Evolutionary conservation across 441 rosid genomes (phyloP).

Genomic region (Gossypium gossypioides): DNA sequence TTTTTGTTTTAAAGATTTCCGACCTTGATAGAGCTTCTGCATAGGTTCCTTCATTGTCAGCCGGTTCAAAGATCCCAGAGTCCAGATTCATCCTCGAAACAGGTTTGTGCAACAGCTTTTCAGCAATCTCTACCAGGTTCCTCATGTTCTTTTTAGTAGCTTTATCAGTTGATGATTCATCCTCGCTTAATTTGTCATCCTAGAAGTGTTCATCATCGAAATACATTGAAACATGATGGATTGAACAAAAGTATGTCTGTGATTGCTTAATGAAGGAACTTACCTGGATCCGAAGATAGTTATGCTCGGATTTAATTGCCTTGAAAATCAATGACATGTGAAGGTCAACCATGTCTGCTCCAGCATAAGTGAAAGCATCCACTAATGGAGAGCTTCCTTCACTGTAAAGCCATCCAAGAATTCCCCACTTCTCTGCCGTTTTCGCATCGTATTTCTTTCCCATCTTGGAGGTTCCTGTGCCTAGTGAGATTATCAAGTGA

Average conservation of each 20-base stretch:
- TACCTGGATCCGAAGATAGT: constrained; percentile 33
- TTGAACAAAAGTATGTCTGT: background rate
- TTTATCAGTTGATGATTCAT: constrained; percentile 23
- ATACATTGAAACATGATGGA: background rate
- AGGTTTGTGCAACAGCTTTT: constrained; percentile 27
- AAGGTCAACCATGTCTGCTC: constrained; percentile 35
- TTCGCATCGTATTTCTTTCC: constrained; percentile 24
- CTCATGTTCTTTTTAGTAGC: constrained; percentile 34
- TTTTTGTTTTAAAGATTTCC: background rate
- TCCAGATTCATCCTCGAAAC: constrained; percentile 28
- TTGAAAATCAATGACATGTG: constrained; percentile 28
- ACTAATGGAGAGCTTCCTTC: constrained; percentile 36
- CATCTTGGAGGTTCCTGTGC: constrained; percentile 31
- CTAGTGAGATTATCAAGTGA: constrained; percentile 40
- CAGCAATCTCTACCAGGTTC: constrained; percentile 30
- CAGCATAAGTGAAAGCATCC: constrained; percentile 28
- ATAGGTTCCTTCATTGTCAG: constrained; percentile 30
- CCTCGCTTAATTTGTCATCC: constrained; percentile 40
- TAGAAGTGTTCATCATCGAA: constrained; percentile 2
- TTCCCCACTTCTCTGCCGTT: constrained; percentile 45
- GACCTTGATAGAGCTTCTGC: constrained; percentile 28
- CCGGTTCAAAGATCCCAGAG: constrained; percentile 30
- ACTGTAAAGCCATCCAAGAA: constrained; percentile 33
- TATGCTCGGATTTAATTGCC: constrained; percentile 17
- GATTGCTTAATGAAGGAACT: constrained; percentile 1